Base-by-base conservation (phyloP, 768 basidiomycete genomes). In the Lactarius sp. region DNA sequence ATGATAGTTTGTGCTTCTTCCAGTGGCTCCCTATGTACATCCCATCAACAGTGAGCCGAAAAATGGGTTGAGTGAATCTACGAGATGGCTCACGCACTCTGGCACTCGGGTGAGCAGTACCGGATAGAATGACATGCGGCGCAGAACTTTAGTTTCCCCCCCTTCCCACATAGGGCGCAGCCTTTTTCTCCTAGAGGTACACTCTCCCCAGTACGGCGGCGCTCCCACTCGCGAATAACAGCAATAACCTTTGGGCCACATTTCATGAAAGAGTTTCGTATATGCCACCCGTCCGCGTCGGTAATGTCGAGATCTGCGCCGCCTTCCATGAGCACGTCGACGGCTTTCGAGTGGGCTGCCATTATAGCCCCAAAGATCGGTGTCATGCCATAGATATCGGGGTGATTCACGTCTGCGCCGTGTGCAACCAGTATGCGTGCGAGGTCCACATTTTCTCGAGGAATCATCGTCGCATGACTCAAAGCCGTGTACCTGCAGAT, bases 61-160 rank as follows among this genome's bases (percentile, higher is more conserved):
- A 2, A 22, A 2, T 20, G 16, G 13, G 16, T 44, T 13, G 16
- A 44, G n/a, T 9, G 18, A n/a, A 44, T 41, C 12, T 2, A 27
- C 2, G 10, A 42, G 46, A 37, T 52, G 18, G n/a, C 56, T 0
- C 20, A 73, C 81, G 4, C 68, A 83, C 84, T 73, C 71, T 85
- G 85, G 64, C 85, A 85, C 37, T 78, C 78, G 1, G 72, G 66
- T 6, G 82, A 83, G 60, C 85, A 86, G 64, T 86, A 86, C 31
- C 20, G 53, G 53, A 54, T 27, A 13, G 20, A 22, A 54, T 39
- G 53, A 20, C 52, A 53, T 16, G 53, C 39, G 1, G 53, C 2
- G 39, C 53, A 54, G 39, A 22, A 54, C 37, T 41, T 18, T 27
- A 54, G 53, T 8, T 54, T 54, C 13, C 10, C 37, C 7, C 22